Conservation (phyloP, 768 basidiomycete species). For the Leccinum disarticulatum region DNA sequence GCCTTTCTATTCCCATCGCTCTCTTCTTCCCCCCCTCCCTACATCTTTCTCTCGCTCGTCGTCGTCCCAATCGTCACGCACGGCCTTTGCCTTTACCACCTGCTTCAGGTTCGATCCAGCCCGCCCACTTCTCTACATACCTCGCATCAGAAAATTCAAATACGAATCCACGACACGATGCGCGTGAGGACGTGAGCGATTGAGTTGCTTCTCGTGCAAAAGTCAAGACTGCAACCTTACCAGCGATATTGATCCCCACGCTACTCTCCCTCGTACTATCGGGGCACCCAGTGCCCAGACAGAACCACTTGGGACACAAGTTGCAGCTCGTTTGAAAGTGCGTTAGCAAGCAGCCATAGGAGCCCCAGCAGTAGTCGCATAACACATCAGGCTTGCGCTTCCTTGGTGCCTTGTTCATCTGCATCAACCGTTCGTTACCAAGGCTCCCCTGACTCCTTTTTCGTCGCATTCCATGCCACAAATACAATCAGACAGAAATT, state of each 20-base stretch:
- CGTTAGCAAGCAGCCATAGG: conserved; percentile 68
- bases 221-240: conserved; percentile 2
- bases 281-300: background rate
- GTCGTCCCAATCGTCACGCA: conserved; percentile 61
- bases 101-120: background rate
- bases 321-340: conserved; percentile 44
- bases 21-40: background rate
- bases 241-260: conserved; percentile 15
- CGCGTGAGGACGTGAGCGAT: conserved; percentile 11
- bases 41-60: background rate
- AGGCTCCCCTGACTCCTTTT: conserved; percentile 37
- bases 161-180: background rate
- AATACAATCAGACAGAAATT: conserved; percentile 42
- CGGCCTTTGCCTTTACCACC: conserved; percentile 9
- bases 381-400: conserved; percentile 18
- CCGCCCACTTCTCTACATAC: conserved; percentile 3
- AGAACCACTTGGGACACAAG: too few relatives aligned
- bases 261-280: conserved; percentile 15
- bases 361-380: conserved; percentile 64
- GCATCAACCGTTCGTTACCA: conserved; percentile 40
- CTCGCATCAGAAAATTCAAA: background rate
- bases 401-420: conserved; percentile 42
- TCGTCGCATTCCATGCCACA: conserved; percentile 47
- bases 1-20: too few relatives aligned
- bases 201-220: background rate